A percentile compares a stretch with the other conserved stretches of the same genome.
phyloP scores from a whole-genome alignment of 208 protist species.

The Crithidia expoeki region DNA sequence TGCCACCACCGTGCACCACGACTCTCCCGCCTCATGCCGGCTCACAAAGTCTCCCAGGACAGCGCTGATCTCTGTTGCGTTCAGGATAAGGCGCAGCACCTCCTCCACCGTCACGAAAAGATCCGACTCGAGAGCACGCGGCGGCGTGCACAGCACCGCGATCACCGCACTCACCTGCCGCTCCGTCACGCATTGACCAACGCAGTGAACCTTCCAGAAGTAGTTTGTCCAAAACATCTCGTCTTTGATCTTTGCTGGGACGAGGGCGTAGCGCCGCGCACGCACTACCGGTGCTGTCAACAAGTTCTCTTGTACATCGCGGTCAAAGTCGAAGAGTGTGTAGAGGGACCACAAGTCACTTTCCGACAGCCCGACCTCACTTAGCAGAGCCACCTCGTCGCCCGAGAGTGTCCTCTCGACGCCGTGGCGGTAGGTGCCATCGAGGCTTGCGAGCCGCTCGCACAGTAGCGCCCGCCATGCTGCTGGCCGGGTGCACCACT shows the following conservation, averaged over 20 bases:
- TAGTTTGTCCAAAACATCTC: constrained; percentile 84
- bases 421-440: constrained; percentile 71
- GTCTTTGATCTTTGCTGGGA: constrained; percentile 71
- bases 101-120: constrained; percentile 23
- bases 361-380: constrained; percentile 64
- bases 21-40: constrained; percentile 23
- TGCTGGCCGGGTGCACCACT: constrained; percentile 57
- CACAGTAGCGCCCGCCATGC: constrained; percentile 60
- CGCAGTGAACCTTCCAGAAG: constrained; percentile 84
- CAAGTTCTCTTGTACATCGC: constrained; percentile 70
- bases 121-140: constrained; percentile 2
- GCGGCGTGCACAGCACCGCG: constrained; percentile 65
- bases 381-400: constrained; percentile 57
- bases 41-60: constrained; percentile 59
- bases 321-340: constrained; percentile 55
- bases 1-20: constrained; percentile 31
- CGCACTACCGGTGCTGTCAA: constrained; percentile 43
- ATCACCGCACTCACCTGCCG: constrained; percentile 64
- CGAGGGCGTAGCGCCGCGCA: constrained; percentile 72
- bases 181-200: constrained; percentile 59
- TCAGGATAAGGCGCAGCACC: constrained; percentile 33
- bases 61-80: constrained; percentile 53
- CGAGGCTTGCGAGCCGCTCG: constrained; percentile 48
- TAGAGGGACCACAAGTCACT: constrained; percentile 40
- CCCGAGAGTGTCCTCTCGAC: constrained; percentile 46